phyloP scores from a whole-genome alignment of 148 eudicot species.

The Oxyria digyna region DNA sequence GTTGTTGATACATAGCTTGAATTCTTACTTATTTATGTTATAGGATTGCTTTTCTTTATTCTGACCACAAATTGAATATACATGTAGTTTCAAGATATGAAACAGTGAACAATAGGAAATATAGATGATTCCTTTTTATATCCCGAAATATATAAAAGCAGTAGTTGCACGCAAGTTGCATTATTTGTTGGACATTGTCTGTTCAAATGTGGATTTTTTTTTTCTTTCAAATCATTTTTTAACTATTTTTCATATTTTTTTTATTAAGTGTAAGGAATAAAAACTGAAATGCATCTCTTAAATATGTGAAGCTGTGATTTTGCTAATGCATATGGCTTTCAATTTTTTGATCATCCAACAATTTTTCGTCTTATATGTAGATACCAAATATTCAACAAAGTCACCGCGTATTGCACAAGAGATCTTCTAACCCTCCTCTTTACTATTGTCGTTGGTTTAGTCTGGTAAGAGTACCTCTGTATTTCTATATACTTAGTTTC shows the following conservation, averaged over 20 bases:
- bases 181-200: not conserved
- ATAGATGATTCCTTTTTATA: constrained; percentile 48
- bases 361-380: constrained; percentile 42
- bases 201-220: too few species aligned
- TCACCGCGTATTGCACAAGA: constrained; percentile 70
- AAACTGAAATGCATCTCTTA: not conserved
- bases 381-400: constrained; percentile 56
- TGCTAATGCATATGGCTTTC: not conserved
- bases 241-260: not conserved
- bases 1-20: not conserved
- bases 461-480: constrained; percentile 51
- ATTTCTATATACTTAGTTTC: constrained; percentile 5
- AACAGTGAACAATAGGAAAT: constrained; percentile 79
- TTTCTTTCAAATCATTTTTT: not conserved
- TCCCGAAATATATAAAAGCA: constrained; percentile 92
- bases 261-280: not conserved
- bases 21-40: not conserved
- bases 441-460: constrained; percentile 56
- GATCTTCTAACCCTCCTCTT: constrained; percentile 57
- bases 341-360: not conserved
- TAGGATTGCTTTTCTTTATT: not conserved
- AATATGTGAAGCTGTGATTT: not conserved
- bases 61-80: constrained; percentile 2
- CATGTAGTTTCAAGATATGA: constrained; percentile 75
- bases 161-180: constrained; percentile 80